Conservation (phyloP, 1,284 basidiomycete genomes). For the Schizophyllum amplum region DNA sequence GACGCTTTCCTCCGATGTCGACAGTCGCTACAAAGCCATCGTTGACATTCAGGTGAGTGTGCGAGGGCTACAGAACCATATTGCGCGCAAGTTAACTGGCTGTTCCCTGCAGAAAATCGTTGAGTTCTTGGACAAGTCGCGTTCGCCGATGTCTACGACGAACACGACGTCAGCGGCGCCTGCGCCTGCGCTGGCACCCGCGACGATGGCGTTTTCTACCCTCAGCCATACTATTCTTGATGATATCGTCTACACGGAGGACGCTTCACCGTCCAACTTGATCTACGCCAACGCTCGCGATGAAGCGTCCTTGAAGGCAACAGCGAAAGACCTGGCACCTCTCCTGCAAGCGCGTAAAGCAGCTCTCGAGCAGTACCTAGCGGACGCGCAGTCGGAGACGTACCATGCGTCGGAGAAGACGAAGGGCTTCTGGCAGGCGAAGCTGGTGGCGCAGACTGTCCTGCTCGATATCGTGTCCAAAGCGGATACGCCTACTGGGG, state of each 20-base stretch:
- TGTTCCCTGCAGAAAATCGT: conserved; percentile 54
- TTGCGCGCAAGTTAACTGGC: conserved; percentile 1
- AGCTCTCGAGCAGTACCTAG: conserved; percentile 47
- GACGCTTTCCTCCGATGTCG: conserved; percentile 49
- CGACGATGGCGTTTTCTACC: conserved; percentile 65
- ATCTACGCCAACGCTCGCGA: conserved; percentile 45
- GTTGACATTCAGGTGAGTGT: conserved; percentile 61
- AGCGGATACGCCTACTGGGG: conserved; percentile 33
- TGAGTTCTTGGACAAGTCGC: conserved; percentile 77
- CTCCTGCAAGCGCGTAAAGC: conserved; percentile 42
- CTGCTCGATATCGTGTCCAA: conserved; percentile 37
- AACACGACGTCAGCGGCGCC: conserved; percentile 63
- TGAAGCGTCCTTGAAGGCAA: conserved; percentile 30
- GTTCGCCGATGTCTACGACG: conserved; percentile 57
- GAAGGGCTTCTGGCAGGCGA: conserved; percentile 47
- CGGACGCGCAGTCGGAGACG: conserved; percentile 36
- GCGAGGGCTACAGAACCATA: neutral
- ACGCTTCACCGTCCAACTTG: conserved; percentile 44
- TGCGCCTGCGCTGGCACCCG: conserved; percentile 71
- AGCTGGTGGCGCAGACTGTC: conserved; percentile 36
- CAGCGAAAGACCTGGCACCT: conserved; percentile 33
- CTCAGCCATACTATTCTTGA: conserved; percentile 56
- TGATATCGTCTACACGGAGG: conserved; percentile 53
- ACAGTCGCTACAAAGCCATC: conserved; percentile 76
- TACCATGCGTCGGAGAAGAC: conserved; percentile 55